Percentiles rank a stretch among this genome's conserved stretches.
Conservation (phyloP, 2,329 filamentous ascomycete genomes). For the Sodiomyces alkalinus region DNA sequence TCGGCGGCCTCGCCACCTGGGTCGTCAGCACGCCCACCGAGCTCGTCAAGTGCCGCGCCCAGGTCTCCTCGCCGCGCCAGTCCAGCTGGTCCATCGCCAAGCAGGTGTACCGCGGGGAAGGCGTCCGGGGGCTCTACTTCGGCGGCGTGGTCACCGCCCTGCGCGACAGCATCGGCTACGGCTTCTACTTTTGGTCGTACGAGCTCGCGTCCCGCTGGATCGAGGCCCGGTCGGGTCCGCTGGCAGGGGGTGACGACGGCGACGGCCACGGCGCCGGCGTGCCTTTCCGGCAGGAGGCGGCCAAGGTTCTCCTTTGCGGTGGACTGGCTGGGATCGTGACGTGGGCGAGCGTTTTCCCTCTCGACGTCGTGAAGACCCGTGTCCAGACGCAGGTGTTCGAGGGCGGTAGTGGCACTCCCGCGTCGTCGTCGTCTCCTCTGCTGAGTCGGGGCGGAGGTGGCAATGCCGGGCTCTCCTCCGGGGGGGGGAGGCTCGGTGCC, state of each 20-base stretch:
- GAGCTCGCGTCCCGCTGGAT: slow-evolving; percentile 54
- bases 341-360: slow-evolving; percentile 80
- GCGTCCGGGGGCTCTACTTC: slow-evolving; percentile 60
- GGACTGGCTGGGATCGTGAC: slow-evolving; percentile 77
- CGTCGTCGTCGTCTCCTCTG: no score
- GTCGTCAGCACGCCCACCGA: slow-evolving; percentile 79
- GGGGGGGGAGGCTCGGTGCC: slow-evolving; percentile 38
- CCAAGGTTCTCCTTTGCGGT: slow-evolving; percentile 64
- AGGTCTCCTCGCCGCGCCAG: slow-evolving; percentile 35
- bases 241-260: slow-evolving; percentile 6
- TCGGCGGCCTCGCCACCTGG: slow-evolving; percentile 75
- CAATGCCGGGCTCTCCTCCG: slow-evolving; percentile 6
- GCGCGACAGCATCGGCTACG: slow-evolving; percentile 83
- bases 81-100: slow-evolving; percentile 51
- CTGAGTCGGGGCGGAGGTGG: slow-evolving; percentile 11
- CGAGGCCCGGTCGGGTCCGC: slow-evolving; percentile 15
- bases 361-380: slow-evolving; percentile 85
- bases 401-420: slow-evolving; percentile 9
- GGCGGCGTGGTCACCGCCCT: slow-evolving; percentile 71
- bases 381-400: slow-evolving; percentile 56
- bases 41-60: slow-evolving; percentile 76
- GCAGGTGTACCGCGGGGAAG: slow-evolving; percentile 38
- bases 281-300: slow-evolving; percentile 30
- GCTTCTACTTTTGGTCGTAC: slow-evolving; percentile 94
- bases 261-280: no score